Percentiles rank a stretch among this genome's conserved stretches.
phyloP scores from a whole-genome alignment of 176 grass and related monocot species.

The Zizania latifolia region DNA sequence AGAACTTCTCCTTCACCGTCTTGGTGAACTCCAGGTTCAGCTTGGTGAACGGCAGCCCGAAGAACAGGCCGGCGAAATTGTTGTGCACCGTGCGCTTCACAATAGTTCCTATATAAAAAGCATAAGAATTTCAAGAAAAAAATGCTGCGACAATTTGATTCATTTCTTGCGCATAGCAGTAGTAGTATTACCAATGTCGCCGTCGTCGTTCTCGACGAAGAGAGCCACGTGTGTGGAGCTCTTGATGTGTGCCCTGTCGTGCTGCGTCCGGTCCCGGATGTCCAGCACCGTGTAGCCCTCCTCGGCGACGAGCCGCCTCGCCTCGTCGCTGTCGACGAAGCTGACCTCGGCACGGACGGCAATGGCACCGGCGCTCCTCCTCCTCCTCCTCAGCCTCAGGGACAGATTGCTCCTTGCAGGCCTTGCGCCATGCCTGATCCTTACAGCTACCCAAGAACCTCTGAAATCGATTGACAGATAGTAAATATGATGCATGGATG shows the following conservation, averaged over 20 bases:
- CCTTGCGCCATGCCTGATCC: conserved; percentile 13
- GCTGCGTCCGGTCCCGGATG: conserved; percentile 68
- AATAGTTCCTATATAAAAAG: conserved; percentile 49
- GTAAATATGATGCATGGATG: background rate
- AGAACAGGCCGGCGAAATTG: conserved; percentile 80
- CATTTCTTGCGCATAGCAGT: too few relatives aligned
- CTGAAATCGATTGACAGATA: conserved; percentile 6
- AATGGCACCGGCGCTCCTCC: background rate
- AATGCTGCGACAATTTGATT: background rate
- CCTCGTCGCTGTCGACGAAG: conserved; percentile 73
- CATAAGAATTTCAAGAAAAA: conserved; percentile 1
- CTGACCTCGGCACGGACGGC: conserved; percentile 57
- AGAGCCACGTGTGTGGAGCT: conserved; percentile 60
- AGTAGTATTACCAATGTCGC: conserved; percentile 55
- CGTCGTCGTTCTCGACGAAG: conserved; percentile 82
- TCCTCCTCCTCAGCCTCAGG: background rate
- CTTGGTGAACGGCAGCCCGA: conserved; percentile 75
- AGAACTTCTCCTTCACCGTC: conserved; percentile 65
- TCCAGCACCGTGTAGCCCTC: conserved; percentile 80
- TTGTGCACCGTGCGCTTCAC: conserved; percentile 78
- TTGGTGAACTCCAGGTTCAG: conserved; percentile 59
- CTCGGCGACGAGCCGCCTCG: conserved; percentile 69
- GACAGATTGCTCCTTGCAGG: background rate
- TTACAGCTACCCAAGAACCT: conserved; percentile 30
- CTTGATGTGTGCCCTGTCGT: conserved; percentile 68